phyloP scores from a whole-genome alignment of 2,329 filamentous ascomycete genomes.

The Arthrinium phaeospermum region DNA sequence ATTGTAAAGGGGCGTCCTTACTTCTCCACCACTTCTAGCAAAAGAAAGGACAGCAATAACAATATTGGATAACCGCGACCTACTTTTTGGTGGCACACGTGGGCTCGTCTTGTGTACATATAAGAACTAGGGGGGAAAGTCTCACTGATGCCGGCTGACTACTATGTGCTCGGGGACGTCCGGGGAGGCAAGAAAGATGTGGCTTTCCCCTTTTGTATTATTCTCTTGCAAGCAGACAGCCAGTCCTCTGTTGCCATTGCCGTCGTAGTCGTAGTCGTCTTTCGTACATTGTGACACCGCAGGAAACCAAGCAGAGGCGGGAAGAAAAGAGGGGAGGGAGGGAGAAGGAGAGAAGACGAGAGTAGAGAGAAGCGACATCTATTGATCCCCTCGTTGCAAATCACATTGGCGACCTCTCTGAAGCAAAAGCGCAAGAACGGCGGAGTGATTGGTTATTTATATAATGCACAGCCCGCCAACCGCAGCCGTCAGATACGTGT shows the following conservation, averaged over 20 bases:
- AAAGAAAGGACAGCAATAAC: background rate
- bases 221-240: background rate
- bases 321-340: background rate
- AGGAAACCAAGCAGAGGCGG: background rate
- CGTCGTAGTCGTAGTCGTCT: background rate
- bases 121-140: background rate
- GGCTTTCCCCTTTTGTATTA: background rate
- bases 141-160: conserved; percentile 11
- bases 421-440: background rate
- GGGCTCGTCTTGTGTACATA: conserved; percentile 7
- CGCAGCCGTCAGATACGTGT: background rate
- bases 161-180: background rate
- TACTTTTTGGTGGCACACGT: conserved; percentile 11
- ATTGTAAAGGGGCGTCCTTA: background rate
- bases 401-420: background rate
- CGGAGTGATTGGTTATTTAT: background rate
- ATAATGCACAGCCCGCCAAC: conserved; percentile 6
- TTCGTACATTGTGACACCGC: background rate
- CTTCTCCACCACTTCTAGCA: background rate
- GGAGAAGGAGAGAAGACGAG: background rate
- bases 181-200: background rate
- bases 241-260: background rate
- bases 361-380: background rate
- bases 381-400: background rate
- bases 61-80: background rate